Conservation (phyloP, 805 yeast species). For the Nematodospora valgi region DNA sequence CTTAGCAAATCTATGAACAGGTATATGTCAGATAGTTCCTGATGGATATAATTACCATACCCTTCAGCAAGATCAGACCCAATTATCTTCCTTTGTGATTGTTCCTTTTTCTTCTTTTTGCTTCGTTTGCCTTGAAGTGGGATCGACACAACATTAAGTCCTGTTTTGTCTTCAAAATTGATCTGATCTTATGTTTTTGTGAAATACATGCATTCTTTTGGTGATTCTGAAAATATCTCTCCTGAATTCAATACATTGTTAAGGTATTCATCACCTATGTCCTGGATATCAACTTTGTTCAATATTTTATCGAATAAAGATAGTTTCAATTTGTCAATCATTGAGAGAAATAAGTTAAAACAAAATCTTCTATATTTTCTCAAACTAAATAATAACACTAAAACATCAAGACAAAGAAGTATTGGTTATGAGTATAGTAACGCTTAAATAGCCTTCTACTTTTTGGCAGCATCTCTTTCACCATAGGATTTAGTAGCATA, state of each 20-base stretch:
- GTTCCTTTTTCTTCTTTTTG: constrained; percentile 1
- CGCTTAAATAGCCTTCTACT: too few species aligned
- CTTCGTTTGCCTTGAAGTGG: constrained; percentile 6
- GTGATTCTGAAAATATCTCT: neutral
- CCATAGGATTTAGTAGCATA: constrained; percentile 78
- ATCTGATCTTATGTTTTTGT: constrained; percentile 59
- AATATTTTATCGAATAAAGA: constrained; percentile 5
- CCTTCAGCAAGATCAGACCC: constrained; percentile 19
- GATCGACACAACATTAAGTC: constrained; percentile 8
- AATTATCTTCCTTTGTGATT: constrained; percentile 8
- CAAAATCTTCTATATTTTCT: neutral
- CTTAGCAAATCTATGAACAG: constrained; percentile 14
- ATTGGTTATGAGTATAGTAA: too few species aligned
- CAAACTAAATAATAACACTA: neutral
- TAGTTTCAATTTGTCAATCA: constrained; percentile 7
- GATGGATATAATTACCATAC: constrained; percentile 11
- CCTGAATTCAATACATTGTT: constrained; percentile 4
- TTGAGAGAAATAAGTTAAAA: neutral
- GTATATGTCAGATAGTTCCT: constrained; percentile 11
- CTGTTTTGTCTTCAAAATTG: constrained; percentile 10
- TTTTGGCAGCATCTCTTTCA: constrained; percentile 22
- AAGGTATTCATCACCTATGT: constrained; percentile 4
- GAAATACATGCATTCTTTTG: constrained; percentile 27
- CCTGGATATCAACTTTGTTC: neutral
- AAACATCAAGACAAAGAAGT: neutral